Evolutionary conservation across 2,329 filamentous ascomycete species (phyloP), one percentile per base, ranked within the genome.

Genomic region (Nannizziopsis barbatae): DNA sequence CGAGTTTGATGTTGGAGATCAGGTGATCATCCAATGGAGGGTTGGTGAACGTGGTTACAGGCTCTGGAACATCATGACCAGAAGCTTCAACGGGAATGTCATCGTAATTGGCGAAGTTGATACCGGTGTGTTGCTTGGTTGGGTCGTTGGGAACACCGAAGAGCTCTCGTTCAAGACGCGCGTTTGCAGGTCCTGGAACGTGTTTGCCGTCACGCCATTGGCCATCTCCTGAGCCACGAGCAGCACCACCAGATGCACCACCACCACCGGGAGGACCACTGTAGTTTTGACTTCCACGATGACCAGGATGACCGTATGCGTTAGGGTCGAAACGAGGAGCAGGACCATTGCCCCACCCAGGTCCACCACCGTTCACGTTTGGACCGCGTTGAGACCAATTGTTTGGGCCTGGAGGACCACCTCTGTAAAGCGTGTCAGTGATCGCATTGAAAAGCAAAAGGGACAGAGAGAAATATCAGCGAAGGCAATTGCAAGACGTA

Each of bases 91-190:
- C 92, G 48, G 92, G 92, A 57, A 98, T 98, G 69, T 98, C 92
- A 65, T 98, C 92, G 72, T 98, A 98, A 77, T 98, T 98, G 75
- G 95, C 84, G 67, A 98, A 98, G 79, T 98, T 98, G 84, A 98
- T 96, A 71, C 92, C 92, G 31, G 88, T 95, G 63, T 93, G 86
- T 69, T 95, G 86, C 77, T 95, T 96, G 57, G 84, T 81, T 55
- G 90, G 87, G 64, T 96, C 92, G 68, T 96, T 90, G 59, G 83
- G 74, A 44, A 84, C 75, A 62, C 92, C 92, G 67, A 95, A 98
- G 45, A 98, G 84, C 65, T 98, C 92, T 60, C 89, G 89, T 78
- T 98, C 92, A 41, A 94, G 57, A 59, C 90, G 88, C 55, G 83
- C 77, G 74, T 96, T 96, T 59, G 83, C 69, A 55, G 89, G 87